Evolutionary conservation across 371 early-diverging fungal species (phyloP).

Genomic region (Mucor ambiguus): DNA sequence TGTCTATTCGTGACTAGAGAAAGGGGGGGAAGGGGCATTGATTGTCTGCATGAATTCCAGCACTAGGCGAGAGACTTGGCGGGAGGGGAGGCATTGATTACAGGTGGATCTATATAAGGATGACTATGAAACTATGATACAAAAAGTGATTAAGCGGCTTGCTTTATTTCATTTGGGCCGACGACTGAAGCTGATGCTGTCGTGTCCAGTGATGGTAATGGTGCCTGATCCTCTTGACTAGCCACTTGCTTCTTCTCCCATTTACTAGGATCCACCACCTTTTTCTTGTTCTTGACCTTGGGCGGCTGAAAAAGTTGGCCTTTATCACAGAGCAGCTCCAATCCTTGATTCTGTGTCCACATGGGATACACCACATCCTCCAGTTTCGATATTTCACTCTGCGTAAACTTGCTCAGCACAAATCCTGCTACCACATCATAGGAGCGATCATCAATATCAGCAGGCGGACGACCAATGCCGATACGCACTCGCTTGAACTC

Average conservation of each 20-base stretch:
- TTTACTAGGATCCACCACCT: neutral
- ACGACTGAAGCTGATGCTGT: neutral
- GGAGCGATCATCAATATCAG: constrained; percentile 33
- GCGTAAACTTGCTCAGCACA: constrained; percentile 62
- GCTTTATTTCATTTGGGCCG: neutral
- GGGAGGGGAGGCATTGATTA: neutral
- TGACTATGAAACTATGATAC: neutral
- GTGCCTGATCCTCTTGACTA: neutral
- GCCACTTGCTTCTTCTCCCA: neutral
- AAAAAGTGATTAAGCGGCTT: neutral
- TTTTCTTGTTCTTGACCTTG: constrained; percentile 10
- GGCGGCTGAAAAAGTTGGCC: constrained; percentile 14
- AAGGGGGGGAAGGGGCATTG: neutral
- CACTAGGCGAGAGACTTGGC: neutral
- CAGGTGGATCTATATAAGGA: neutral
- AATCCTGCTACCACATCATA: constrained; percentile 55
- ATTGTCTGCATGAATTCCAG: neutral
- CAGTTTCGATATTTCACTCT: constrained; percentile 46
- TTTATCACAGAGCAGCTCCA: constrained; percentile 20
- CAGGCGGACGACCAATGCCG: constrained; percentile 68
- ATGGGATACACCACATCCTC: constrained; percentile 39
- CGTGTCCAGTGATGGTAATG: neutral
- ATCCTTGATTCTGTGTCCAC: constrained; percentile 21
- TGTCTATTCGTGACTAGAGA: neutral
- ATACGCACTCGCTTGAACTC: constrained; percentile 65